Evolutionary conservation across 2,329 filamentous ascomycete genomes (phyloP).

Genomic region (Fulvia fulva): DNA sequence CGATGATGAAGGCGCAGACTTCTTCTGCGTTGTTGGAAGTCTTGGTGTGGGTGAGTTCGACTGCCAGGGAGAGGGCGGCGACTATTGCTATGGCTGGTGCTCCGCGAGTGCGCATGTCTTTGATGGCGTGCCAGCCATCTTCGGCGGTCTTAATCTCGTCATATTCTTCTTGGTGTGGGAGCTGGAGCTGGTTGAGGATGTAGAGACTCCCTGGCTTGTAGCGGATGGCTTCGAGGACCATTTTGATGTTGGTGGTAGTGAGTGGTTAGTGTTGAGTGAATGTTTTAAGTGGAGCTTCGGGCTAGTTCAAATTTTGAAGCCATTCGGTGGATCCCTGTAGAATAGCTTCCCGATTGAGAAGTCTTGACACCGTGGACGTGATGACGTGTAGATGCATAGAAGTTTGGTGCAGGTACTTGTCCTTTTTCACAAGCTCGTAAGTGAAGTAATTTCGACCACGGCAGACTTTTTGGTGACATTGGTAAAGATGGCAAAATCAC

Average conservation of each 20-base stretch:
- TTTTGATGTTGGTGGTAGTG: slow-evolving; percentile 22
- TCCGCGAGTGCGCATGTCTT: slow-evolving; percentile 72
- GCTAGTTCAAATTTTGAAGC: not conserved
- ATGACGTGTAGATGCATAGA: not conserved
- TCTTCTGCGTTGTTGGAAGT: slow-evolving; percentile 55
- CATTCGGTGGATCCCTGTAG: not conserved
- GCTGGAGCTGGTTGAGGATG: slow-evolving; percentile 77
- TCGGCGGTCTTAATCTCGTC: slow-evolving; percentile 65
- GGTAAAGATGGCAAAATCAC: not conserved
- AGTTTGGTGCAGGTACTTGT: not conserved
- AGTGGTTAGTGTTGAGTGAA: not conserved
- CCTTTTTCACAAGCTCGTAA: not conserved
- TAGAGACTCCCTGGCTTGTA: slow-evolving; percentile 68
- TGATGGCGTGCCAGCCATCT: slow-evolving; percentile 79
- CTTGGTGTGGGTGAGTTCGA: slow-evolving; percentile 65
- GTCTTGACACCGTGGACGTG: not conserved
- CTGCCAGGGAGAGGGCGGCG: slow-evolving; percentile 81
- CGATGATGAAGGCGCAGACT: slow-evolving; percentile 64
- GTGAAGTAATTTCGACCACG: not conserved
- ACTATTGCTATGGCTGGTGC: slow-evolving; percentile 97
- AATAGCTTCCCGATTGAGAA: not conserved
- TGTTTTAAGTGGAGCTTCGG: not conserved
- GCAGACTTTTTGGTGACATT: not conserved
- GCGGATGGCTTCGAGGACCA: slow-evolving; percentile 71
- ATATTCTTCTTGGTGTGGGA: slow-evolving; percentile 77